These are phyloP conservation scores for Chalciporus sphaerocephalus DNA, from an alignment of 768 basidiomycete genomes.

Conservation along the genomic window DNA sequence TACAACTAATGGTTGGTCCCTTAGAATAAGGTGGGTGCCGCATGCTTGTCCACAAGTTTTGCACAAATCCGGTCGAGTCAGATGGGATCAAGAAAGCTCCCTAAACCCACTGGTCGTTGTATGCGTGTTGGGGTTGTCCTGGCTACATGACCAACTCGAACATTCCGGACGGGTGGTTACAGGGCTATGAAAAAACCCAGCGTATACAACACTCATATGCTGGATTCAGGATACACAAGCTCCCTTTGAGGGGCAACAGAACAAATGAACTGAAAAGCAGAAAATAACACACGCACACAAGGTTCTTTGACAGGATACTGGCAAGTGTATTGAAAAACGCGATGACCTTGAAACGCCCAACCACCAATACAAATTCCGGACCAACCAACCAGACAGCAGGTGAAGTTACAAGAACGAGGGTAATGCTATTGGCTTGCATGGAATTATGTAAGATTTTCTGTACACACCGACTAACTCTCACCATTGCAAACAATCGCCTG, in stretches of 20 bases:
- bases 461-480: no score
- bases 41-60: background rate
- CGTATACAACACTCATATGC: no score
- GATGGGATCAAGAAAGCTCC: background rate
- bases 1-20: background rate
- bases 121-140: background rate
- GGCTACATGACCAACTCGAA: no score
- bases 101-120: no score
- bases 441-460: background rate
- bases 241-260: no score
- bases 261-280: background rate
- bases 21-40: background rate
- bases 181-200: no score
- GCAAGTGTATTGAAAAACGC: background rate
- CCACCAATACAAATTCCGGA: background rate
- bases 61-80: background rate
- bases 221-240: no score
- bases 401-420: background rate
- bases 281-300: background rate
- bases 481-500: no score
- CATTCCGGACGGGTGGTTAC: no score
- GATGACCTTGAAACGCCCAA: background rate
- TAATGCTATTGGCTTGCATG: background rate
- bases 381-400: background rate
- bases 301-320: background rate